Conservation (phyloP, 305 asterid genomes). For the Fraxinus albicans region DNA sequence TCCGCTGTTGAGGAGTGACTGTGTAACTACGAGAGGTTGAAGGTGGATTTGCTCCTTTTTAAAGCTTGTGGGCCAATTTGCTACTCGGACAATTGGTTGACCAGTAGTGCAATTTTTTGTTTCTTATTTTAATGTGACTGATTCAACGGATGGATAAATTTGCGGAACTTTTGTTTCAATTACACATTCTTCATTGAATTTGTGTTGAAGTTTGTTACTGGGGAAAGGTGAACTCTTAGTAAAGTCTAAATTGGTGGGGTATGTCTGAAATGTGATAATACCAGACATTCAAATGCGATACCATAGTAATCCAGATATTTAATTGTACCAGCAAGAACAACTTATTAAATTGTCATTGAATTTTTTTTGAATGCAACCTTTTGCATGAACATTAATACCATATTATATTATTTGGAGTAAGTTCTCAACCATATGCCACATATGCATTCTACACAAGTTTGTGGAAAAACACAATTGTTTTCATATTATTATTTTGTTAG, state of each 20-base stretch:
- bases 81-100: neutral
- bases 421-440: neutral
- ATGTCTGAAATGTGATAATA: neutral
- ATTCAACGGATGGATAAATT: neutral
- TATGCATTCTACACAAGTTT: neutral
- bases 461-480: neutral
- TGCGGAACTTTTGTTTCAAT: neutral
- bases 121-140: neutral
- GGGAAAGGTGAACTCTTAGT: neutral
- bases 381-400: neutral
- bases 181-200: neutral
- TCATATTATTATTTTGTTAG: neutral
- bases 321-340: neutral
- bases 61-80: neutral
- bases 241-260: neutral
- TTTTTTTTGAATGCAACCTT: neutral
- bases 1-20: neutral
- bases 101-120: neutral
- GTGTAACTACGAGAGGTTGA: neutral
- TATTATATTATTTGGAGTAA: neutral
- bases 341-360: neutral
- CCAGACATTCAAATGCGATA: neutral
- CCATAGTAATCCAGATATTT: neutral
- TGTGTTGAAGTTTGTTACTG: neutral
- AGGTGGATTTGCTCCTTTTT: neutral